A percentile compares a stretch with the other conserved stretches of the same genome.
These are phyloP conservation scores for Monilinia fructigena DNA, from an alignment of 2,329 filamentous ascomycete species.

Conservation along the genomic window DNA sequence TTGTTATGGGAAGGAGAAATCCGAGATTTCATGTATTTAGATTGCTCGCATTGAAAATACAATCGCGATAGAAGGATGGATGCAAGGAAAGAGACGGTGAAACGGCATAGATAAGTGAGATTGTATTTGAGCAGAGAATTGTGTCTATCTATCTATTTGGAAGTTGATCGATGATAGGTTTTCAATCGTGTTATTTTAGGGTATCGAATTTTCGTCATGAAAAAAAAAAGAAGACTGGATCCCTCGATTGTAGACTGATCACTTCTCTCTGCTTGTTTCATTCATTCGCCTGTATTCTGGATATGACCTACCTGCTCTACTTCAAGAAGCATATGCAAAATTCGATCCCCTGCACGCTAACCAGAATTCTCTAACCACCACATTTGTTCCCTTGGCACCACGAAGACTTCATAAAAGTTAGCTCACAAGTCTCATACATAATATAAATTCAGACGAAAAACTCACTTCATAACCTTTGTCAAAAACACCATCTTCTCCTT, in stretches of 20 bases:
- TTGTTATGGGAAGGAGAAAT: not conserved
- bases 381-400: slow-evolving; percentile 62
- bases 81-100: slow-evolving; percentile 55
- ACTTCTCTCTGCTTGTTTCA: no score
- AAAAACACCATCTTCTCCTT: slow-evolving; percentile 64
- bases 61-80: slow-evolving; percentile 31
- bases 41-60: not conserved
- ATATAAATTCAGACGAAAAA: slow-evolving; percentile 16
- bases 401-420: slow-evolving; percentile 50
- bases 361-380: slow-evolving; percentile 71
- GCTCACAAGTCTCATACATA: not conserved
- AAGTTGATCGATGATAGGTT: not conserved
- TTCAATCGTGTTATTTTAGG: not conserved
- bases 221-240: not conserved
- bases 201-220: not conserved
- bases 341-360: slow-evolving; percentile 60
- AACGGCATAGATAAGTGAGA: slow-evolving; percentile 39
- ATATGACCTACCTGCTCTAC: not conserved
- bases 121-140: not conserved
- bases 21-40: not conserved
- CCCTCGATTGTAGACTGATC: not conserved
- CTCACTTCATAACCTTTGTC: slow-evolving; percentile 63
- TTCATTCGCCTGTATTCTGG: not conserved
- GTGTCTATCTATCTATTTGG: slow-evolving; percentile 4
- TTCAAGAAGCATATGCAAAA: slow-evolving; percentile 57